Evolutionary conservation across 371 early-diverging fungal genomes (phyloP), one percentile per base, ranked within the genome.

Genomic region (Lichtheimia ornata): DNA sequence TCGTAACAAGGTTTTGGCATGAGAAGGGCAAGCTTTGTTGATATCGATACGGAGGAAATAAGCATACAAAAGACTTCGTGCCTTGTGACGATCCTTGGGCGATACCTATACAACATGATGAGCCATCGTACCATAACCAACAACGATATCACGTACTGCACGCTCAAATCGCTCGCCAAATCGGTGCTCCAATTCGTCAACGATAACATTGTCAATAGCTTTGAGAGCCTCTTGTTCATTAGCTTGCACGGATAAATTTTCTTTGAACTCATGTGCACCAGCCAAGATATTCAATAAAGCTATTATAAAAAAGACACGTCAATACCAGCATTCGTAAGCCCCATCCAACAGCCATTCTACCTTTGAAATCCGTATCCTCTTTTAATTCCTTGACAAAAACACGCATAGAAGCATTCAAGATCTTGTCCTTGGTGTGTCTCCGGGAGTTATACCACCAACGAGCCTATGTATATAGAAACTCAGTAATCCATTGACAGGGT

Each of bases 371-470:
- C 22, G 83, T 84, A 42, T 80, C 84, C 58, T 96, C 96, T 62
- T 91, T 91, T 59, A 96, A 72, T 51, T 94, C 92, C 68, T 91
- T 90, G 66, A 95, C 97, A 79, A 91, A 96, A 4, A 78, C 65
- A 30, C 86, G 91, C 97, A 97, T 98, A 15, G 97, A 92, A 41
- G 73, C 81, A 63, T 94, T 90, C 59, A 92, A 79, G 57, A 98
- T 91, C 63, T 84, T 86, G 71, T 95, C 95, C 70, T 93, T 93
- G 62, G 95, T 95, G 63, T 88, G 88, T 66, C 88, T 77, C 71
- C 91, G 90, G 18, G 94, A 91, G 56, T 83, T 87, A 79, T 91
- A 91, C 98, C 98, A 98, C 98, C 98, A 97, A 58, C 79, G 82
- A 53, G 85, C 95, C 83, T 84, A 55, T 12, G 44, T 22, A 50